phyloP scores from a whole-genome alignment of 345 rosid species.

The Moringa oleifera region DNA sequence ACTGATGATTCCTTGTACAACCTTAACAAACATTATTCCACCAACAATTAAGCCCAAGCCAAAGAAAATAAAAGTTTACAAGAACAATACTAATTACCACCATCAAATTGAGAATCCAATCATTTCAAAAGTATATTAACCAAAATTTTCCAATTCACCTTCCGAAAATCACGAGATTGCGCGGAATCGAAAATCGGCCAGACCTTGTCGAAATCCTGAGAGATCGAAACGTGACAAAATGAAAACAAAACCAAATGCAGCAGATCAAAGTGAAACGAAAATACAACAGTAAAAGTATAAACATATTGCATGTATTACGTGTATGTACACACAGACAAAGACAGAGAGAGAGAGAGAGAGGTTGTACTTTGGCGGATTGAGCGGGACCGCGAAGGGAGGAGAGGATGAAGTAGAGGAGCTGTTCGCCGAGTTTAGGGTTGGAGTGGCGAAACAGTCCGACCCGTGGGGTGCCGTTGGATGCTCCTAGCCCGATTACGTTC shows the following conservation, averaged over 20 bases:
- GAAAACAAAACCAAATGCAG: slow-evolving; percentile 10
- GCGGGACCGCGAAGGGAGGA: slow-evolving; percentile 97
- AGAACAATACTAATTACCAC: background rate
- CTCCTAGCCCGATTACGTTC: slow-evolving; percentile 75
- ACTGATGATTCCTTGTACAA: slow-evolving; percentile 94
- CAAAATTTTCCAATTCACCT: slow-evolving; percentile 39
- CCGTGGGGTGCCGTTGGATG: slow-evolving; percentile 72
- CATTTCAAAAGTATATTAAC: too few relatives aligned
- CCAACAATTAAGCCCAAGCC: slow-evolving; percentile 8
- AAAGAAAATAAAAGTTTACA: slow-evolving; percentile 5
- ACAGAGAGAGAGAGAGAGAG: slow-evolving; percentile 12
- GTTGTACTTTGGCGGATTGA: slow-evolving; percentile 81
- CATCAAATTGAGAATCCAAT: background rate
- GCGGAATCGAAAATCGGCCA: slow-evolving; percentile 99
- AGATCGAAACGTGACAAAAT: slow-evolving; percentile 33
- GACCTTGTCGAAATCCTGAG: slow-evolving; percentile 94
- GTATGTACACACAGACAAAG: background rate
- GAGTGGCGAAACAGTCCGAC: slow-evolving; percentile 98
- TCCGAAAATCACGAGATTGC: slow-evolving; percentile 94
- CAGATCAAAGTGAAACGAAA: slow-evolving; percentile 6
- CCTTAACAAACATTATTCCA: slow-evolving; percentile 38
- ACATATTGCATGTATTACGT: background rate
- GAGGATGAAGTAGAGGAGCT: slow-evolving; percentile 96
- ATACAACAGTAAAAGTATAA: background rate
- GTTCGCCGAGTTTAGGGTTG: slow-evolving; percentile 98